Base-by-base conservation (phyloP, 768 basidiomycete genomes). In the Naganishia onofrii region DNA sequence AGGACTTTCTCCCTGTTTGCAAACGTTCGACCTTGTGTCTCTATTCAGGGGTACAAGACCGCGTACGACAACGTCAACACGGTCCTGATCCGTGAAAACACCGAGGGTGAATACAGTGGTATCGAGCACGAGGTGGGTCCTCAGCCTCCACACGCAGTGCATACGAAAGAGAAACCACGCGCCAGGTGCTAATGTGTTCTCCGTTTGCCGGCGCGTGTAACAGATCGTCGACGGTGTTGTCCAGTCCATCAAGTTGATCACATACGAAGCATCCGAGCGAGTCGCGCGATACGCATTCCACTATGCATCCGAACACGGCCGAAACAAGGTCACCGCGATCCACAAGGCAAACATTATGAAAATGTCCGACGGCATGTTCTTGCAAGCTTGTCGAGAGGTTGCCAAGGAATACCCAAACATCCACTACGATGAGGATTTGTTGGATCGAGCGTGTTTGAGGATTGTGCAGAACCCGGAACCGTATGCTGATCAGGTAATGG, bases 261-360 rank as follows among this genome's bases (percentile, higher is more conserved):
- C 96, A 42, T 94, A 93, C 89, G 90, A 97, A 63, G 96, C 96
- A 15, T 98, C 96, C 5, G 93, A 97, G 82, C 92, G 96, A 66
- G 96, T 99, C 69, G 96, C 96, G 54, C 89, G 93, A 55, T 99
- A 98, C 79, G 96, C 96, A 7, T 99, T 99, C 87, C 87, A 96
- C 83, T 96, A 97, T 76, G 96, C 96, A n/a, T 87, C 89, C 75
- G 85, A 88, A 67, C 88, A 87, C 77, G 91, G 91, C 72, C 84
- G 96, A 73, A 89, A 89, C 81, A 88, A 91, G 75, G 96, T 99
- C 72, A 98, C 95, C 29, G 96, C 96, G 51, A 96, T 99, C 31
- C 96, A 99, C 85, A 99, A 99, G 84, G 96, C 96, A 28, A 96
- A 95, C 80, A 97, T 99, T 85, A 98, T 98, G 95, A 97, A 97